Conservation (phyloP, 108 stramenopile species). For the Parmales sp. region DNA sequence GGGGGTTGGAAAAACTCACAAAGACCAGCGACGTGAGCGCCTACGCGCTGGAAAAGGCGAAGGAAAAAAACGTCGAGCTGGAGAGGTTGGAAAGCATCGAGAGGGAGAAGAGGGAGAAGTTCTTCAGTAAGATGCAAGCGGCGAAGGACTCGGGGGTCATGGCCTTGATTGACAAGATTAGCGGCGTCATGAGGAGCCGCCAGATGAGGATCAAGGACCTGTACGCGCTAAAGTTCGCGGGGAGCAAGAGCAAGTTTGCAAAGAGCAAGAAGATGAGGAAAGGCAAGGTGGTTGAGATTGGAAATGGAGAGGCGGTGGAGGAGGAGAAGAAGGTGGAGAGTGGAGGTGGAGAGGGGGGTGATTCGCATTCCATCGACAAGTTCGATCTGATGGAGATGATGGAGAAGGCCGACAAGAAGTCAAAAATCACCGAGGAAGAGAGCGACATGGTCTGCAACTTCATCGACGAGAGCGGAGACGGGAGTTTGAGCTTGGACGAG, state of each 20-base stretch:
- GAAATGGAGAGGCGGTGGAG: background rate
- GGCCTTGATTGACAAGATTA: constrained; percentile 5
- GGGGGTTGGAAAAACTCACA: background rate
- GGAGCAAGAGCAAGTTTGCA: background rate
- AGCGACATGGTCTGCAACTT: background rate
- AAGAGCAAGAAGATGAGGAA: background rate
- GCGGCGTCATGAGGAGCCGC: background rate
- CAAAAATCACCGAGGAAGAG: constrained; percentile 1
- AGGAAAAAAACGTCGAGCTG: background rate
- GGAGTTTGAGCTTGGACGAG: background rate
- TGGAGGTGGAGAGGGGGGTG: background rate
- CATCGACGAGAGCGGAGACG: constrained; percentile 7
- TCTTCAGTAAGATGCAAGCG: background rate
- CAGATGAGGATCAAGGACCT: constrained; percentile 2
- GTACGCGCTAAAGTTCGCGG: background rate
- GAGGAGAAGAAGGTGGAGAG: background rate
- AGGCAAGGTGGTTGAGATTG: too few relatives aligned
- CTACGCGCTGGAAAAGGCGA: background rate
- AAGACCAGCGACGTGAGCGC: background rate
- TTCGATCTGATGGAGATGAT: background rate
- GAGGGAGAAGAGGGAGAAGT: background rate
- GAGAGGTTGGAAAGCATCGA: background rate
- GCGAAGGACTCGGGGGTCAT: background rate
- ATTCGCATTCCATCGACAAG: background rate
- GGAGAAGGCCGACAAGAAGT: background rate